phyloP scores from a whole-genome alignment of 208 protist genomes.

The Acanthamoeba royreba region DNA sequence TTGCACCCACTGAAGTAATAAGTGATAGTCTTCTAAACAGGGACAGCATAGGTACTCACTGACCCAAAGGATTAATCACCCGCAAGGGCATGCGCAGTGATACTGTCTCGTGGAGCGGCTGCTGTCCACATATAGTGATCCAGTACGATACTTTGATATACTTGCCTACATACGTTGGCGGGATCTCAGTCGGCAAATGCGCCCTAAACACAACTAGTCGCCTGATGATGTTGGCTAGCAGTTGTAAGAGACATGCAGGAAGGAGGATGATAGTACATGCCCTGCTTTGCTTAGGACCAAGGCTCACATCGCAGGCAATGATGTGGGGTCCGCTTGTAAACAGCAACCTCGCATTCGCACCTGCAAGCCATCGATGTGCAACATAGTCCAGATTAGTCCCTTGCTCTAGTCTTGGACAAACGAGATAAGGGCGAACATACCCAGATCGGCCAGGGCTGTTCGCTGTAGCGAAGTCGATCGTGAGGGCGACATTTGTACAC shows the following conservation, averaged over 20 bases:
- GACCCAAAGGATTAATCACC: not conserved
- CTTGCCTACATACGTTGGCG: not conserved
- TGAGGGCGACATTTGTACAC: not conserved
- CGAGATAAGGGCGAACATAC: not conserved
- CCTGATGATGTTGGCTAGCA: not conserved
- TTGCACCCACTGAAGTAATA: not conserved
- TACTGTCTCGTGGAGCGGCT: not conserved
- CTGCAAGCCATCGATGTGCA: too few species aligned
- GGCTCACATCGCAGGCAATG: not conserved
- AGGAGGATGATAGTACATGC: not conserved
- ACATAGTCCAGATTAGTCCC: not conserved
- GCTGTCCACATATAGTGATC: not conserved
- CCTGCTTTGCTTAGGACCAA: not conserved
- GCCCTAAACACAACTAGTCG: not conserved
- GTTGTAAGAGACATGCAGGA: not conserved
- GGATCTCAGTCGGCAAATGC: not conserved
- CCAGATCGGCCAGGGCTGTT: not conserved
- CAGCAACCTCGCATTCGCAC: not conserved
- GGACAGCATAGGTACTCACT: too few species aligned
- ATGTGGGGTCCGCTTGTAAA: not conserved
- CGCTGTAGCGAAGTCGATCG: not conserved
- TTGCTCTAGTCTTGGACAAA: not conserved
- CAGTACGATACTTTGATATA: not conserved
- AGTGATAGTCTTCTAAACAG: too few species aligned
- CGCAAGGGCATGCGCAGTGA: not conserved